phyloP scores from a whole-genome alignment of 2,329 filamentous ascomycete genomes.

The Colletotrichum chrysophilum region DNA sequence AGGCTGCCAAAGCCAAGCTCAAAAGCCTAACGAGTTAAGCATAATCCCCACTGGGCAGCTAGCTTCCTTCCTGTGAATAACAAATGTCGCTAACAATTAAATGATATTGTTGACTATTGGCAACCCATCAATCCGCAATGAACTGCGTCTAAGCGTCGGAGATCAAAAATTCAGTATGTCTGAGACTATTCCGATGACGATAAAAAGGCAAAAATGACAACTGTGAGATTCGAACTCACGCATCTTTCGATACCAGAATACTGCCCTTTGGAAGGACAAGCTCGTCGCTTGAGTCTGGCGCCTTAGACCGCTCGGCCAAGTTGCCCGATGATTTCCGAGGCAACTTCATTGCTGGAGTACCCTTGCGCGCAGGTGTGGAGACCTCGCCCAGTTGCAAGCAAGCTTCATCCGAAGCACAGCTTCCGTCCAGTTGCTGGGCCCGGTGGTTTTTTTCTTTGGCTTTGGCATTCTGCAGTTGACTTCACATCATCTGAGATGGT shows the following conservation, averaged over 20 bases:
- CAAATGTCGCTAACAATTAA: neutral
- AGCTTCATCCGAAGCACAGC: neutral
- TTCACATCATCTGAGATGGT: neutral
- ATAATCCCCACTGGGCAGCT: neutral
- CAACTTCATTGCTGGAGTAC: fast-evolving
- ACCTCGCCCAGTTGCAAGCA: neutral
- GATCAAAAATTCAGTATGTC: neutral
- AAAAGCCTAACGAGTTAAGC: neutral
- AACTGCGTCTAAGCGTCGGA: neutral
- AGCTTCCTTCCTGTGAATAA: neutral
- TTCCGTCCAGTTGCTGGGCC: neutral
- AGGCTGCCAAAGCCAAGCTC: neutral
- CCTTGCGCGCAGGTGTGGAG: neutral
- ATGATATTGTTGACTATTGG: too few relatives aligned
- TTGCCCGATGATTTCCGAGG: neutral
- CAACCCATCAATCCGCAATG: neutral
- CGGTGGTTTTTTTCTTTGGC: neutral
- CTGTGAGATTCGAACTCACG: conserved; percentile 23
- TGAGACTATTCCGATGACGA: neutral
- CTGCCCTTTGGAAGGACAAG: neutral
- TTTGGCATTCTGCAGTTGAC: neutral
- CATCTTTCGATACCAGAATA: conserved; percentile 21
- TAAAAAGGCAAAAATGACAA: neutral
- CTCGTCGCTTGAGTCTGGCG: conserved; percentile 17
- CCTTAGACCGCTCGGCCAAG: conserved; percentile 23